phyloP scores from a whole-genome alignment of 805 yeast species.

The Yarrowia sp. region DNA sequence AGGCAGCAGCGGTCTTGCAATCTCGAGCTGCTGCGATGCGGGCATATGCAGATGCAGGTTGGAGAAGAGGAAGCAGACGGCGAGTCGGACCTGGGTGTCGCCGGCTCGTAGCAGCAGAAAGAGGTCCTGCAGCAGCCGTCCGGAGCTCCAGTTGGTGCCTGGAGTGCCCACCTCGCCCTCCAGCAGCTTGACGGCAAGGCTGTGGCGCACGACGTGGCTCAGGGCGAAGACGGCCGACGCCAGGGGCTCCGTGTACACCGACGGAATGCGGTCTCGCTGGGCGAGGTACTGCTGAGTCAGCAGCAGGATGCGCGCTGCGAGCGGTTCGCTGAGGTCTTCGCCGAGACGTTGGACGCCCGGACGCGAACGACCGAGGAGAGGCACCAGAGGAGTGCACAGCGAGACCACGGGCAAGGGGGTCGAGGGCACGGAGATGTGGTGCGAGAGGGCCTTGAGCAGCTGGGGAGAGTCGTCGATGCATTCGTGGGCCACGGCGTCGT shows the following conservation, averaged over 20 bases:
- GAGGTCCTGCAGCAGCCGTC: conserved; percentile 30
- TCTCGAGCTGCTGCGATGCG: conserved; percentile 27
- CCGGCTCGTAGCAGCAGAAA: conserved; percentile 30
- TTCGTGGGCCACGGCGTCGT: conserved; percentile 28
- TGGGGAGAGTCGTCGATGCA: conserved; percentile 16
- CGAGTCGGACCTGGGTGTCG: conserved; percentile 31
- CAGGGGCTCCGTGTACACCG: conserved; percentile 24
- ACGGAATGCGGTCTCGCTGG: conserved; percentile 8
- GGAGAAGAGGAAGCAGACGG: conserved; percentile 33
- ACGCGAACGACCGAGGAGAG: conserved; percentile 17
- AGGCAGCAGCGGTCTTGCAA: conserved; percentile 35
- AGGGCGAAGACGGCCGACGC: conserved; percentile 33
- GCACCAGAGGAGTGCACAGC: conserved; percentile 22
- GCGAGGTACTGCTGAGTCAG: conserved; percentile 29
- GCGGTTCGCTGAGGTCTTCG: conserved; percentile 29
- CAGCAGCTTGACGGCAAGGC: conserved; percentile 12
- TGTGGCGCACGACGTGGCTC: conserved; percentile 31
- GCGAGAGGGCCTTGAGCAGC: conserved; percentile 20
- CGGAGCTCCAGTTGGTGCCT: conserved; percentile 26
- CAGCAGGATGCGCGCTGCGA: conserved; percentile 28
- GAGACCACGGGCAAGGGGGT: conserved; percentile 29
- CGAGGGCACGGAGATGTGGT: conserved; percentile 21
- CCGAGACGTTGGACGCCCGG: conserved; percentile 9
- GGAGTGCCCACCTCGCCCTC: conserved; percentile 25
- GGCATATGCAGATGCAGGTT: conserved; percentile 32